Base-by-base conservation (phyloP, 495 filamentous ascomycete species). In the Trichoderma orchidacearum region DNA sequence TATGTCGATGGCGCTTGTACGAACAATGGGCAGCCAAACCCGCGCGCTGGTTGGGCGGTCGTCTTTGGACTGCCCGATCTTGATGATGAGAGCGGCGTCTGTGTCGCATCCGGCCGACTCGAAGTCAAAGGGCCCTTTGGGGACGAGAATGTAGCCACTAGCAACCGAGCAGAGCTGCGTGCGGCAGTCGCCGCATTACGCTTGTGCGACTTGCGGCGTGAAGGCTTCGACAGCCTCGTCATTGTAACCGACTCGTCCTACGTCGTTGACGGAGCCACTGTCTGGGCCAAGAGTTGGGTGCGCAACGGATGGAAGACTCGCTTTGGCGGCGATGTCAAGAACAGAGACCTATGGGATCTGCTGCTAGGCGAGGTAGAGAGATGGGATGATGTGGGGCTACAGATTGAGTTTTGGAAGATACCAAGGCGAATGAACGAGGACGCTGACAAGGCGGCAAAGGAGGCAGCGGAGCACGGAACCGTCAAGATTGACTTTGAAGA, bases 171-270 rank as follows among this genome's bases (percentile, higher is more conserved):
- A 0, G 72, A 75, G 63, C 71, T 76, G 34, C 70, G 70, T 35
- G 74, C 74, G 5, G 68, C 67, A 7, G 67, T 73, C 18, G 68
- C 65, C 0, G 72, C 63, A 30, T 60, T 77, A 35, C 57, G 68
- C 23, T 61, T 67, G 36, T 61, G 65, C 41, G 1, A 54, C 57
- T 75, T 72, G 72, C 29, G 34, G 29, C 59, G 56, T 8, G 75
- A 75, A 59, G 68, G 70, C 1, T 70, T 68, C 59, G 59, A 52
- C 13, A 69, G 61, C 0, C 30, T 80, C 0, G 66, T 75, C 8
- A 66, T 80, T 34, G 76, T 73, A 17, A 72, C 74, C 1, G 71
- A 78, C 58, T 78, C 72, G 2, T 66, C 68, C 27, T 78, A 78
- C 55, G 63, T 74, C 0, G 65, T 68, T 5, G 58, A 66, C 27